Base-by-base conservation (phyloP, 129 eudicot species). In the Smallanthus sonchifolius region DNA sequence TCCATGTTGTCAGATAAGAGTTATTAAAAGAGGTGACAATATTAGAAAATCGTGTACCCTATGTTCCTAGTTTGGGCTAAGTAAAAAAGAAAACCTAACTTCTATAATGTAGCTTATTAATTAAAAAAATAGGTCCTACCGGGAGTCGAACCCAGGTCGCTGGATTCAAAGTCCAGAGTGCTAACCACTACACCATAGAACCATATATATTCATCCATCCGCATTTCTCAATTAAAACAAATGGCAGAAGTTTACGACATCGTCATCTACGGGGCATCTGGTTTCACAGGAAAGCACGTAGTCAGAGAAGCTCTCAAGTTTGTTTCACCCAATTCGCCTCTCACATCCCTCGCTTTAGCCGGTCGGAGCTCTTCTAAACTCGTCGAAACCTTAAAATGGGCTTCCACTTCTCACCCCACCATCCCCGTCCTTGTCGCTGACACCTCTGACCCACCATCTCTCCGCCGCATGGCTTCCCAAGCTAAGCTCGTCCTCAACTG, bases 121-220 rank as follows among this genome's bases (percentile, higher is more conserved):
- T 24, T 24, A 40, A 6, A 0, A 14, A 37, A 37, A 63, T 0
- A 93, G 96, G 96, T 92, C 95, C 96, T 75, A 90, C 95, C 96
- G 96, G 98, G 98, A 93, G 85, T 90, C 96, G 98, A 90, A 93
- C 98, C 98, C 97, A 93, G 98, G 98, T 94, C 97, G 98, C 98
- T 90, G 98, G 98, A 93, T 93, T 93, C 98, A 90, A 93, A 93
- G 98, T 93, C 96, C 96, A 87, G 92, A 93, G 96, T 93, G 96
- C 98, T 56, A 56, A 56, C 35, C 62, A 55, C 62, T 19, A 55
- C 97, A 91, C 95, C 97, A 88, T 88, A 70, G 91, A 86, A 87
- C 95, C 89, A 0, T 38, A 24, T 32, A 4, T 44, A 13, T 15
- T 1, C 0, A 1, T 6, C 0, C 28, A 0, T 4, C n/a, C 2